Evolutionary conservation across 2,329 filamentous ascomycete genomes (phyloP), one percentile per base, ranked within the genome.

Genomic region (Phialocephala sp.): DNA sequence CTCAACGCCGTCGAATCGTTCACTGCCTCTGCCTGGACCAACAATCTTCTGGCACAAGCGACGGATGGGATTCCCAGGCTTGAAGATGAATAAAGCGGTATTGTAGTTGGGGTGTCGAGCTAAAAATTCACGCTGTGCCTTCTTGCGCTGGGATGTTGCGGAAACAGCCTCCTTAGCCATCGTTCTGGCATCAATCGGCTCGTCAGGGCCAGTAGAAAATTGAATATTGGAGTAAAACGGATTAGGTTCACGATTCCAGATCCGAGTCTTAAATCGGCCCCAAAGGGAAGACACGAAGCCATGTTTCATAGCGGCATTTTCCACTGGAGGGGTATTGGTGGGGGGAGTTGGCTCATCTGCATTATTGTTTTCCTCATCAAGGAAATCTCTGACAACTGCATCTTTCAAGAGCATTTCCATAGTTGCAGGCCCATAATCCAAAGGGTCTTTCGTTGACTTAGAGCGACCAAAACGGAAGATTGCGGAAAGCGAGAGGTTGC

Each of bases 401-500:
- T 98, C 94, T 76, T 98, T 98, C 55, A 98, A 84, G 58, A 99
- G 84, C 93, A 98, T 97, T 76, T 98, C 95, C 76, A 97, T 91
- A 62, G 93, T 94, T 8, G 93, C 93, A 24, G 91, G 91, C 2
- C 94, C 94, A 76, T 97, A 97, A 75, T 97, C 94, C 18, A 98
- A 82, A 1, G 94, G 94, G 75, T 98, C 95, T 73, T 88, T 89
- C 37, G 85, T 84, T 76, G 86, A 83, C 35, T 82, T 82, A 72
- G 86, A 80, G 73, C 87, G 83, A 60, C 86, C 82, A 74, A 90
- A 82, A 71, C 87, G 81, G 73, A 91, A 90, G 61, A 92, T 89
- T 45, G 88, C 87, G 3, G 89, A 89, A 18, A 97, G 80, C 0
- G 92, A 90, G 36, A 97, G 82, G 72, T 95, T 97, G 69, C 90